These are phyloP conservation scores for Saccharomycopsis amapae DNA, from an alignment of 805 yeast genomes.

Conservation along the genomic window DNA sequence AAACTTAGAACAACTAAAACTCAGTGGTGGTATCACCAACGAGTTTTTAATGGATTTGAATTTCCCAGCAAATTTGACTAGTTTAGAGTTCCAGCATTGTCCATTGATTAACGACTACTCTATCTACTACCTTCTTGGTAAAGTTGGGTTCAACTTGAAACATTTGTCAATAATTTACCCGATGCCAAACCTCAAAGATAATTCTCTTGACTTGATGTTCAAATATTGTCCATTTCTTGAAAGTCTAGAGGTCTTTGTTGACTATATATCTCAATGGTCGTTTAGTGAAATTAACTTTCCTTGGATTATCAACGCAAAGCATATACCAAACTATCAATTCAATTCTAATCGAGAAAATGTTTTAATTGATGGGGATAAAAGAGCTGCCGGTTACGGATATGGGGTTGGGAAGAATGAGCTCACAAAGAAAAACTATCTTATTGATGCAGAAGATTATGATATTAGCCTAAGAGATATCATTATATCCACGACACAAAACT, in stretches of 20 bases:
- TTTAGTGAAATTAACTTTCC: conserved; percentile 36
- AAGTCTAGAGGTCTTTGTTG: conserved; percentile 65
- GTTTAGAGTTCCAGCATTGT: conserved; percentile 79
- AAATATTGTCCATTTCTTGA: conserved; percentile 67
- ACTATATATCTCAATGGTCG: conserved; percentile 52
- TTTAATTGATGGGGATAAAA: conserved; percentile 1
- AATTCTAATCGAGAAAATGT: conserved; percentile 7
- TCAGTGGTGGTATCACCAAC: conserved; percentile 87
- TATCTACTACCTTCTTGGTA: conserved; percentile 50
- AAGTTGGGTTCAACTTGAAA: conserved; percentile 59
- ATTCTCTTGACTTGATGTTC: conserved; percentile 68
- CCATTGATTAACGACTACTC: conserved; percentile 67
- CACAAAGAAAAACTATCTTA: background rate
- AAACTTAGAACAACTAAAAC: conserved; percentile 57
- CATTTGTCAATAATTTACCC: conserved; percentile 74
- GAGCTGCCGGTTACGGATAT: background rate
- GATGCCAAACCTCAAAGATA: conserved; percentile 68
- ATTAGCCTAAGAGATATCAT: conserved; percentile 8
- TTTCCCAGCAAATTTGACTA: conserved; percentile 68
- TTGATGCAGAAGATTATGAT: conserved; percentile 2
- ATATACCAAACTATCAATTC: conserved; percentile 11
- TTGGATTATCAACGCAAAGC: conserved; percentile 20
- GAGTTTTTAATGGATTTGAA: conserved; percentile 60
- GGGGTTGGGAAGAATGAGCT: background rate
- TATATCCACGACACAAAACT: conserved; percentile 12